Evolutionary conservation across 352 stramenopile species (phyloP).

Genomic region (Globisporangium cederbergense): DNA sequence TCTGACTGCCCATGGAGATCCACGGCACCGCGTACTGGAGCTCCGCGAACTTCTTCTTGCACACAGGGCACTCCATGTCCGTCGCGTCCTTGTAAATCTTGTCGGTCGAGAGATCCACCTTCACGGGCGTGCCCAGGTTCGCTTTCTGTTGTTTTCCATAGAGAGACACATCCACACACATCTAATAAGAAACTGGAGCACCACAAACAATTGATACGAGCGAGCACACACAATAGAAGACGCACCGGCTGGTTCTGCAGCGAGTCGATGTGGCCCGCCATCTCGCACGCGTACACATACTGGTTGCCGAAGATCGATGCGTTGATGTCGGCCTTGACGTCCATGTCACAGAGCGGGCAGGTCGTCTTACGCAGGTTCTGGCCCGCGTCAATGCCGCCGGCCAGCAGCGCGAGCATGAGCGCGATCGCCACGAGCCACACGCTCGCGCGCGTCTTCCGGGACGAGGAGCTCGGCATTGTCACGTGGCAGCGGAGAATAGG

Average conservation of each 20-base stretch:
- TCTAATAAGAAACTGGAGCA: constrained; percentile 4
- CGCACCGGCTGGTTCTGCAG: constrained; percentile 74
- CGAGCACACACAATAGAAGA: not conserved
- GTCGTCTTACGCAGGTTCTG: constrained; percentile 57
- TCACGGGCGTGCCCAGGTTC: constrained; percentile 40
- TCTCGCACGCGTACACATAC: constrained; percentile 78
- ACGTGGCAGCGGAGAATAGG: not conserved
- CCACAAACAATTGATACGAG: not conserved
- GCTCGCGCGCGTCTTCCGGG: not conserved
- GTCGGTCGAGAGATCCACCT: constrained; percentile 57
- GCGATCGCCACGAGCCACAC: constrained; percentile 19
- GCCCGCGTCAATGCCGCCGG: constrained; percentile 21
- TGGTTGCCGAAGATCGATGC: constrained; percentile 68
- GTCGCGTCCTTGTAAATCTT: constrained; percentile 65
- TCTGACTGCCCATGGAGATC: constrained; percentile 63
- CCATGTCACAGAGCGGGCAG: constrained; percentile 40
- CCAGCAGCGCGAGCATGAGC: constrained; percentile 25
- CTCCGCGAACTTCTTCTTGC: constrained; percentile 43
- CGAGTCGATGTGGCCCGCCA: constrained; percentile 76
- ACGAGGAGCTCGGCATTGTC: constrained; percentile 2
- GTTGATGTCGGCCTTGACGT: constrained; percentile 45
- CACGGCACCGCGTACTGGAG: constrained; percentile 76
- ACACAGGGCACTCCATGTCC: constrained; percentile 59
- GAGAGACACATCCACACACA: not conserved
- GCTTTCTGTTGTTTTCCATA: constrained; percentile 25